Evolutionary conservation across 768 basidiomycete genomes (phyloP).

Genomic region (Amanita rimosa): DNA sequence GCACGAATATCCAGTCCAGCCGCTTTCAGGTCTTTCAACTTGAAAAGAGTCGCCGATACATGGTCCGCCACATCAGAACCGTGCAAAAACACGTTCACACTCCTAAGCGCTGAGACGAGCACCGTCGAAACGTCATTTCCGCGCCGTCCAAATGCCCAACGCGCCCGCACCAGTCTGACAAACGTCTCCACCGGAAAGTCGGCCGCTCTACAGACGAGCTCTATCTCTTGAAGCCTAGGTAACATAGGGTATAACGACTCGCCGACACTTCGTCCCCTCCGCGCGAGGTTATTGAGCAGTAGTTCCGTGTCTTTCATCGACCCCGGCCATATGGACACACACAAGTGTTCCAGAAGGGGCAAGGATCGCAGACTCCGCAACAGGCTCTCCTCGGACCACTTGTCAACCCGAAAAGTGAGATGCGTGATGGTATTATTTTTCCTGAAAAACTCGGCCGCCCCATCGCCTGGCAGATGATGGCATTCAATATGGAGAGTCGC

Average conservation of each 20-base stretch:
- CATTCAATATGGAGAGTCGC: constrained; percentile 2
- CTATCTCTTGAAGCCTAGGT: not conserved
- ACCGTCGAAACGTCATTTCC: not conserved
- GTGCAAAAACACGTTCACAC: constrained; percentile 1
- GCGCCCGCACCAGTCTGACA: constrained; percentile 1
- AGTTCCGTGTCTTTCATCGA: constrained; percentile 1
- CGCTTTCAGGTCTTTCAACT: constrained; percentile 3
- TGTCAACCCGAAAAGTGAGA: constrained; percentile 4
- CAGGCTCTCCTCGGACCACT: constrained; percentile 3
- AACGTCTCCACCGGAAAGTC: constrained; percentile 5
- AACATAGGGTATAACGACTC: not conserved
- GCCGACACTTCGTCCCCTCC: not conserved
- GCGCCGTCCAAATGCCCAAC: constrained; percentile 4
- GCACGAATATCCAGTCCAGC: constrained; percentile 4
- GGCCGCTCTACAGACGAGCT: not conserved
- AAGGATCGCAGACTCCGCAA: constrained; percentile 1
- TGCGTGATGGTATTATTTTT: constrained; percentile 3
- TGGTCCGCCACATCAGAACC: constrained; percentile 1
- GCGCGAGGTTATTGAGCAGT: constrained; percentile 1
- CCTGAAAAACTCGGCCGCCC: not conserved
- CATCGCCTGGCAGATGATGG: not conserved
- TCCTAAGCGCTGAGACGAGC: not conserved
- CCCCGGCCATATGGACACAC: constrained; percentile 1
- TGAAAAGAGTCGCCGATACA: not conserved
- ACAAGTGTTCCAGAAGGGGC: not conserved